Base-by-base conservation (phyloP, 345 rosid genomes). In the Populus pruinosa region DNA sequence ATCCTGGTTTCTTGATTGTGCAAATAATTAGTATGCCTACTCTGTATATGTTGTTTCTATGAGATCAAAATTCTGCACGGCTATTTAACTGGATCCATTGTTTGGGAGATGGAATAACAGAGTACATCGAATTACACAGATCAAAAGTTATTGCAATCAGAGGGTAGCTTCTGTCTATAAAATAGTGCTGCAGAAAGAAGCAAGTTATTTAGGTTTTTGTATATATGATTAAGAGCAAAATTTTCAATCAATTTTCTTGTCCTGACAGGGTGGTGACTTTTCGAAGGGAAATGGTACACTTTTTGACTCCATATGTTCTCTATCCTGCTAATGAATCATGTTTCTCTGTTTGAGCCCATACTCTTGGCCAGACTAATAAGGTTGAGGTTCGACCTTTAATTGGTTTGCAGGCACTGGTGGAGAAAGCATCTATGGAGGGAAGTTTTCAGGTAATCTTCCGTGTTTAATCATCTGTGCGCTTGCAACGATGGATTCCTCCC, bases 371-470 rank as follows among this genome's bases (percentile, higher is more conserved):
- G 87, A 91, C 76, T 76, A 85, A 83, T 86, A 86, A 89, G 87
- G 88, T 85, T 73, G 85, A 89, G 87, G 88, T 85, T 73, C 77
- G 27, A 72, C 82, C 76, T 85, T 87, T 87, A 70, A 82, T 88
- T 96, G 89, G 85, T 88, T 88, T 91, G 92, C 94, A 96, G 99
- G 98, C 90, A 92, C 99, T 73, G 99, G 99, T 73, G 99, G 99
- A 77, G 98, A 96, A 87, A 92, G 98, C 79, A 92, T 94, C 78
- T 96, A 90, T 65, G 99, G 97, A 83, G 98, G 97, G 77, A 96
- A 92, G 83, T 94, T 96, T 90, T 80, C 92, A 67, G 99, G 99
- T 94, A 82, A 74, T 62, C 75, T 85, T 69, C 56, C 69, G 39
- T 75, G 14, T 43, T 12, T 61, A 27, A 35, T 20, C 56, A 69